Base-by-base conservation (phyloP, 805 yeast genomes). In the Saturnispora dispora region DNA sequence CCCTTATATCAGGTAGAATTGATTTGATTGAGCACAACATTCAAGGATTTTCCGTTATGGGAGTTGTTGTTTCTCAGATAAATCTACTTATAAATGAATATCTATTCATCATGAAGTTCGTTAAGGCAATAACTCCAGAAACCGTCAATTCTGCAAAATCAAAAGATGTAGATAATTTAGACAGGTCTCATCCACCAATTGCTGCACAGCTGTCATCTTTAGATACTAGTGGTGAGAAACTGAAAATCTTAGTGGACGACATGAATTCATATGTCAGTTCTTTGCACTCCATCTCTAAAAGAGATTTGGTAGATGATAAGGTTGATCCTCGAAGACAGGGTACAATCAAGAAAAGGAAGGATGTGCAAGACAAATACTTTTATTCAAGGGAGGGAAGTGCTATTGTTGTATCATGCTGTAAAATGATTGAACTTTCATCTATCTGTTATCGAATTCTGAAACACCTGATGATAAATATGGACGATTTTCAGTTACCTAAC, bases 11-110 rank as follows among this genome's bases (percentile, higher is more conserved):
- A 15, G 95, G 95, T n/a, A 69, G 95, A 58, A 66, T 86, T 56
- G 93, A 86, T 63, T 71, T 86, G 64, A 79, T 85, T 35, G 93
- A 86, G 60, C 84, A 82, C 58, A 85, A 85, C 61, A 74, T 81
- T 4, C 71, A 71, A 17, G 91, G 91, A 2, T 81, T 88, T 60
- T 83, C 82, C 55, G 64, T 81, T 6, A 63, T 86, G 50, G 90
- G 85, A 58, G 72, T 75, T 17, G 68, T 86, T 15, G 77, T 82
- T 2, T 86, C 83, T 58, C 93, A 86, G 57, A 73, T 85, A 42
- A 82, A 83, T 48, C 63, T 84, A 30, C 63, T 85, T 18, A 65
- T 83, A 44, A 70, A 84, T 59, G 95, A 86, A 59, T 63, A 83
- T 33, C 67, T 59, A 39, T 65, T 53, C 43, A 57, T 65, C 22